Conservation (phyloP, 108 stramenopile genomes). For the Conticribra weissflogii region DNA sequence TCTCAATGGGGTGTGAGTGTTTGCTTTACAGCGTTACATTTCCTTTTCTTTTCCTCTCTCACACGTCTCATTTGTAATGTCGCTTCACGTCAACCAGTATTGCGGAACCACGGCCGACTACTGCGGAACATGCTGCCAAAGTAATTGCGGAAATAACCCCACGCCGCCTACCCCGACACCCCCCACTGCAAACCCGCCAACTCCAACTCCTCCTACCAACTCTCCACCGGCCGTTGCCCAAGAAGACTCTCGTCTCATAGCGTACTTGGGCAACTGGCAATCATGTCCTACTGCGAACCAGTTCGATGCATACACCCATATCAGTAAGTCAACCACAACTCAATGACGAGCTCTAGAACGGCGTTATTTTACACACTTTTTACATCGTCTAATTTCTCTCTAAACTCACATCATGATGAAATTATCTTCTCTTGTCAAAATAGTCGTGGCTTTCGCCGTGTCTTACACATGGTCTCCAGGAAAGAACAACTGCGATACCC, state of each 20-base stretch:
- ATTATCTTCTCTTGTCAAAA: too few species aligned
- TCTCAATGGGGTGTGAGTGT: conserved; percentile 4
- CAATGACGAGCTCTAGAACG: not conserved
- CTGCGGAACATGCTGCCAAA: conserved; percentile 12
- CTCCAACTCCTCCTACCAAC: conserved; percentile 15
- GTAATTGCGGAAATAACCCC: not conserved
- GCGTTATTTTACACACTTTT: too few species aligned
- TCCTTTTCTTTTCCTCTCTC: not conserved
- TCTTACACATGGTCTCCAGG: conserved; percentile 37
- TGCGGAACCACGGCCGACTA: conserved; percentile 4
- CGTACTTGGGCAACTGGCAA: conserved; percentile 59
- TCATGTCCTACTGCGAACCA: conserved; percentile 47
- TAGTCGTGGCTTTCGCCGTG: conserved; percentile 55
- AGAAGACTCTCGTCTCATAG: conserved; percentile 46
- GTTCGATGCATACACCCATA: conserved; percentile 46
- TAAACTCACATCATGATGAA: too few species aligned
- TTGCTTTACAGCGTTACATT: not conserved
- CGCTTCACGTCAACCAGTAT: too few species aligned
- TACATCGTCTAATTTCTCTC: too few species aligned
- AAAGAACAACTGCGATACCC: conserved; percentile 36
- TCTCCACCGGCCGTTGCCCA: not conserved
- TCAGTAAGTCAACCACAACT: not conserved
- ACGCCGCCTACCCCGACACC: conserved; percentile 14
- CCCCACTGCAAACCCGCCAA: conserved; percentile 4
- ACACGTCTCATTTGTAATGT: too few species aligned